Evolutionary conservation across 805 yeast species (phyloP).

Genomic region (Jamesozyma hellenica): DNA sequence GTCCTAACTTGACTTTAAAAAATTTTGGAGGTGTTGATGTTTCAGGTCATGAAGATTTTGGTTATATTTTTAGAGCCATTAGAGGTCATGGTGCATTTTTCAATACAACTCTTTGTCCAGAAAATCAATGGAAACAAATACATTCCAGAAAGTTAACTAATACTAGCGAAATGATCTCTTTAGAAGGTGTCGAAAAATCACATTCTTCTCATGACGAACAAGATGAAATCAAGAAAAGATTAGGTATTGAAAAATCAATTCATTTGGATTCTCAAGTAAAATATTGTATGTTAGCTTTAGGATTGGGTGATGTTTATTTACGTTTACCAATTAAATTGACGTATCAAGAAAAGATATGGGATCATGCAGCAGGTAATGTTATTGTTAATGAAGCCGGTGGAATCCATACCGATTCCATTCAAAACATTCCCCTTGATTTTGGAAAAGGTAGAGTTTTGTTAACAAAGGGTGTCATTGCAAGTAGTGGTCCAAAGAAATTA

Average conservation of each 20-base stretch:
- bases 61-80: slow-evolving; percentile 28
- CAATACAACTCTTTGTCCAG: slow-evolving; percentile 8
- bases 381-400: slow-evolving; percentile 89
- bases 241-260: slow-evolving; percentile 57
- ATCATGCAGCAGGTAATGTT: slow-evolving; percentile 93
- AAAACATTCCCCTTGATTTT: slow-evolving; percentile 66
- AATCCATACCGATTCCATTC: slow-evolving; percentile 64
- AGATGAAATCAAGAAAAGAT: slow-evolving; percentile 51
- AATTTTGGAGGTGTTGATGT: slow-evolving; percentile 32
- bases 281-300: slow-evolving; percentile 82
- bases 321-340: slow-evolving; percentile 70
- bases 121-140: slow-evolving; percentile 40
- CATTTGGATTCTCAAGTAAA: slow-evolving; percentile 94
- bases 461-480: slow-evolving; percentile 92
- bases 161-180: slow-evolving; percentile 22
- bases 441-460: slow-evolving; percentile 71
- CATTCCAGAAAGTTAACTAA: slow-evolving; percentile 34
- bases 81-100: slow-evolving; percentile 29
- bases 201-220: slow-evolving; percentile 91
- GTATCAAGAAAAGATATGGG: slow-evolving; percentile 95
- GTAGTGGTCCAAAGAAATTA: slow-evolving; percentile 30
- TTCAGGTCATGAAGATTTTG: slow-evolving; percentile 20
- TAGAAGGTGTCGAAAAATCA: slow-evolving; percentile 89
- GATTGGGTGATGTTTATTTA: slow-evolving; percentile 85
- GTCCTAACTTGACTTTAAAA: slow-evolving; percentile 66